Percentiles rank a stretch among this genome's conserved stretches.
Conservation (phyloP, 73 alveolate species). For the Effrenium voratum region DNA sequence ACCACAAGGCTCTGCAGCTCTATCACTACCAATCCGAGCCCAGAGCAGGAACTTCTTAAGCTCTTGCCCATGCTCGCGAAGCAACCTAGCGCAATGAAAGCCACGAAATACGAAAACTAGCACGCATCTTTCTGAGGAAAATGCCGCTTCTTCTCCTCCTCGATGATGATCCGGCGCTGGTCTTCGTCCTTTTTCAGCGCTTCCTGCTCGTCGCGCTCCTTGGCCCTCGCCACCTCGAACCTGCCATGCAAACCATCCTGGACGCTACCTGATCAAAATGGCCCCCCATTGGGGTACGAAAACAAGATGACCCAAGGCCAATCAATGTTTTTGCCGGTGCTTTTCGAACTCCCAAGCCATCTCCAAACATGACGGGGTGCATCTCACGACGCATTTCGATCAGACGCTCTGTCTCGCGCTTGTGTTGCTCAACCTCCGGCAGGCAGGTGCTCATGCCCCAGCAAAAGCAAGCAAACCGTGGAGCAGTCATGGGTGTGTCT, state of each 20-base stretch:
- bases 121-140: background rate
- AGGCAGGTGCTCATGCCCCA: background rate
- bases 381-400: slow-evolving; percentile 89
- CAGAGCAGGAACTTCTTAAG: slow-evolving; percentile 54
- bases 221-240: slow-evolving; percentile 70
- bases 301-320: background rate
- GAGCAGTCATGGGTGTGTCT: background rate
- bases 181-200: slow-evolving; percentile 40
- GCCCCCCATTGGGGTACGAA: background rate
- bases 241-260: background rate
- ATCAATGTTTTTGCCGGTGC: background rate
- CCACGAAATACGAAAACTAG: background rate
- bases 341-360: background rate
- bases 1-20: background rate
- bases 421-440: slow-evolving; percentile 92
- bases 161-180: slow-evolving; percentile 56
- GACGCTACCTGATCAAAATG: background rate
- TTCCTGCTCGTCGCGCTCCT: slow-evolving; percentile 78
- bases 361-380: background rate
- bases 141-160: slow-evolving; percentile 2
- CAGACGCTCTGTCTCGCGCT: slow-evolving; percentile 95
- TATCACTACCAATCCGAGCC: background rate
- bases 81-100: slow-evolving; percentile 6
- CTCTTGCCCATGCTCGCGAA: slow-evolving; percentile 81
- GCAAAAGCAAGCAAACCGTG: background rate